Conservation (phyloP, 2,329 filamentous ascomycete species). For the Huntiella bhutanensis region DNA sequence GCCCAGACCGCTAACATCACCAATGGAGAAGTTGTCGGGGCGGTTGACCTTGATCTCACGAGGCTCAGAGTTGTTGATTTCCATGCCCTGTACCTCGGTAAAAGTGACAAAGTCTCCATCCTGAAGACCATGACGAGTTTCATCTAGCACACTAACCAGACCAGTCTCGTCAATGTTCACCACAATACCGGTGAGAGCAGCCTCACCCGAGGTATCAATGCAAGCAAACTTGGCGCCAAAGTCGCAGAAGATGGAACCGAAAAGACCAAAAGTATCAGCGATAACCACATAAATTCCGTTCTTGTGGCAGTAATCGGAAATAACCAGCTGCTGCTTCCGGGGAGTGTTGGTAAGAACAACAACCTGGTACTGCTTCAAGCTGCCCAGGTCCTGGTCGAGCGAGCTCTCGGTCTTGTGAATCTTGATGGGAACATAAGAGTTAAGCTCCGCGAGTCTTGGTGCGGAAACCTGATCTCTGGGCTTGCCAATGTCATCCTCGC, state of each 20-base stretch:
- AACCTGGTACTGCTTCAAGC: constrained; percentile 81
- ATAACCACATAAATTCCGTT: constrained; percentile 84
- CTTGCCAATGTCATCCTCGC: constrained; percentile 73
- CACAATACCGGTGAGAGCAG: constrained; percentile 69
- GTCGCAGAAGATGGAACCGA: constrained; percentile 91
- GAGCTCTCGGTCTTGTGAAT: constrained; percentile 46
- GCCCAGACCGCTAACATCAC: constrained; percentile 72
- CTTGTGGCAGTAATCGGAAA: constrained; percentile 84
- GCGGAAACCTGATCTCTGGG: constrained; percentile 72
- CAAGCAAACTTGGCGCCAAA: constrained; percentile 90
- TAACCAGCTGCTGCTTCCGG: constrained; percentile 59
- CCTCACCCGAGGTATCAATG: constrained; percentile 79
- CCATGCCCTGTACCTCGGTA: constrained; percentile 82
- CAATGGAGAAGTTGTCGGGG: constrained; percentile 94
- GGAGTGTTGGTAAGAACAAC: constrained; percentile 77
- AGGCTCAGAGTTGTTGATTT: constrained; percentile 68
- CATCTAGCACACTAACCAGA: constrained; percentile 79
- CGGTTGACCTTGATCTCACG: constrained; percentile 87
- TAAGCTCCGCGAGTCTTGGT: constrained; percentile 80
- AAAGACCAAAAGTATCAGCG: constrained; percentile 80
- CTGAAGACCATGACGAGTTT: constrained; percentile 84
- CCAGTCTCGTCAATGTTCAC: constrained; percentile 80
- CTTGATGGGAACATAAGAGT: constrained; percentile 82
- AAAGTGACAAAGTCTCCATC: constrained; percentile 96
- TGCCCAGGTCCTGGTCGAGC: constrained; percentile 55